These are phyloP conservation scores for Spathaspora jeffriesii DNA, from an alignment of 1,139 yeast species.

Conservation along the genomic window DNA sequence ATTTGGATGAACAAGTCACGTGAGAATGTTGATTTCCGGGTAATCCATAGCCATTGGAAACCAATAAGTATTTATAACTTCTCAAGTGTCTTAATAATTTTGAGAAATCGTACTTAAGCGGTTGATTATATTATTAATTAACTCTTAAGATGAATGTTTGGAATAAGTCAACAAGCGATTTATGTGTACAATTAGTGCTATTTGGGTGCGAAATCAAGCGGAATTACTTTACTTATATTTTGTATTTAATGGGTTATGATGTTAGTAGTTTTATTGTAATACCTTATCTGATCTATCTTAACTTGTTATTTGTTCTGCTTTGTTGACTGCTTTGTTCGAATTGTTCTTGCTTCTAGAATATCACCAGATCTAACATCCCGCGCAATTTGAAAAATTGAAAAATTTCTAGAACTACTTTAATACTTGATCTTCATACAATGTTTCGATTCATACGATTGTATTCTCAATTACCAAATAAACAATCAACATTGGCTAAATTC, in stretches of 20 bases:
- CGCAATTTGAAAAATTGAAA: background rate
- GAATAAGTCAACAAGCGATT: background rate
- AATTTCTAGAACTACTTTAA: background rate
- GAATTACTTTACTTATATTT: background rate
- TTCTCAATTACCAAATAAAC: slow-evolving; percentile 22
- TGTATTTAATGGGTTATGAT: background rate
- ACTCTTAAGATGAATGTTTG: too few relatives aligned
- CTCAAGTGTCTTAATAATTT: too few relatives aligned
- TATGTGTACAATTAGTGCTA: background rate
- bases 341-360: background rate
- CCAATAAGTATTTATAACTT: too few relatives aligned
- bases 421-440: background rate
- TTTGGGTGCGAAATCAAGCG: background rate
- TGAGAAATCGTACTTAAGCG: too few relatives aligned
- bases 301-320: background rate
- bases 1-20: too few relatives aligned
- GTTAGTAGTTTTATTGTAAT: background rate
- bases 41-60: too few relatives aligned
- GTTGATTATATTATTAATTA: too few relatives aligned
- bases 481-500: slow-evolving; percentile 30
- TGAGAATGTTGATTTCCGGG: too few relatives aligned
- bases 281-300: too few relatives aligned
- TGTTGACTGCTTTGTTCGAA: too few relatives aligned
- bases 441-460: slow-evolving; percentile 6
- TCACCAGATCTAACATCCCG: background rate